phyloP scores from a whole-genome alignment of 2,329 filamentous ascomycete species.

The Cordyceps javanica region DNA sequence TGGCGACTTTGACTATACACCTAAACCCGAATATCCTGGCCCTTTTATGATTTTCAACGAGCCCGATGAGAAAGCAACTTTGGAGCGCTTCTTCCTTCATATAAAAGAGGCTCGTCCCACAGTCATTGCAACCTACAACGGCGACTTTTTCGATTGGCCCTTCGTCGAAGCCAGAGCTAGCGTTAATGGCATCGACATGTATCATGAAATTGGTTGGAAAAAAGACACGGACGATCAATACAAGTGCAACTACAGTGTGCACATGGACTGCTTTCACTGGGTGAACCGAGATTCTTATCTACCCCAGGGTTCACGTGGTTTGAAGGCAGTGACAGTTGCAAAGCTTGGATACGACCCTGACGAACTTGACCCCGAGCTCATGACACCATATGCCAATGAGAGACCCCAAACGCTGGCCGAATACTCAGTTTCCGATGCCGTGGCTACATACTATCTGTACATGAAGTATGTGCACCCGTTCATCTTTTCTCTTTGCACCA shows the following conservation, averaged over 20 bases:
- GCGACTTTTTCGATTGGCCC: slow-evolving; percentile 99
- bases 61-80: slow-evolving; percentile 77
- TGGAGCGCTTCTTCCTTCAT: slow-evolving; percentile 92
- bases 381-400: slow-evolving; percentile 88
- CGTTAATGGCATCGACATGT: slow-evolving; percentile 97
- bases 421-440: slow-evolving; percentile 97
- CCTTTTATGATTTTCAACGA: slow-evolving; percentile 99
- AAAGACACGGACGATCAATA: slow-evolving; percentile 96
- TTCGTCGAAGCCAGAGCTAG: slow-evolving; percentile 93
- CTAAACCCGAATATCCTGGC: slow-evolving; percentile 90
- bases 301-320: slow-evolving; percentile 90
- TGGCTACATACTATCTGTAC: slow-evolving; percentile 97
- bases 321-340: slow-evolving; percentile 96
- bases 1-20: slow-evolving; percentile 95
- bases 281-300: slow-evolving; percentile 98
- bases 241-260: slow-evolving; percentile 90
- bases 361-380: slow-evolving; percentile 92
- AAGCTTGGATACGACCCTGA: slow-evolving; percentile 98
- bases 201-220: slow-evolving; percentile 93
- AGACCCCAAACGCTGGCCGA: slow-evolving; percentile 90
- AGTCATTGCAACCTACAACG: slow-evolving; percentile 99
- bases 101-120: slow-evolving; percentile 92
- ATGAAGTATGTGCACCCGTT: slow-evolving; percentile 99
- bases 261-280: slow-evolving; percentile 99
- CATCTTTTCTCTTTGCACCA: slow-evolving; percentile 97